Evolutionary conservation across 2,329 filamentous ascomycete genomes (phyloP), one percentile per base, ranked within the genome.

Genomic region (Epichloe typhina): DNA sequence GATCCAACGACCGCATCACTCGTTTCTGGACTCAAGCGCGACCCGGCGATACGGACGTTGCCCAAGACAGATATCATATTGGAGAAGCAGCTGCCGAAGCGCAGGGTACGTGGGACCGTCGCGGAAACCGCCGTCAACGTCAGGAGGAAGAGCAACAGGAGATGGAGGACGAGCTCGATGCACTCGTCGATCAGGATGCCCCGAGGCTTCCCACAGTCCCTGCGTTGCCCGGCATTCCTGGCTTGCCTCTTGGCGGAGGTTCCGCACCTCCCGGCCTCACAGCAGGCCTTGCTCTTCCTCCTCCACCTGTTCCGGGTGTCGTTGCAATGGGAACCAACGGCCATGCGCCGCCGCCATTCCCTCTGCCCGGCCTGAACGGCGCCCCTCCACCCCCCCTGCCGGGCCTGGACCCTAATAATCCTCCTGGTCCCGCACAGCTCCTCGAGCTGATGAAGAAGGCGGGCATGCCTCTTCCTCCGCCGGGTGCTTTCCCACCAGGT

Each of bases 61-160:
- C 88, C 68, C 89, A 90, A 61, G 93, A 98, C 69, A 81, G 89
- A 52, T 96, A 94, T 66, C 93, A 98, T 64, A 93, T 97, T 55
- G 93, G 93, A 46, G 90, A 96, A 67, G 83, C 87, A 7, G 90
- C 89, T 0, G 91, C 91, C 26, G 90, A 96, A 69, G 89, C 88
- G 0, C 86, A 93, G 65, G 93, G 93, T n/a, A 96, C 90, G 1
- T 96, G 86, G 80, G 89, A 90, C 63, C 81, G 87, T 33, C 83
- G 86, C 39, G 84, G 86, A 52, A 82, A 85, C 51, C 81, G 86
- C 35, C 80, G 83, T 46, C 84, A 93, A 66, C 79, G 86, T 58
- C 85, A 89, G 57, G 90, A 95, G 59, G 89, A 96, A 60, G 93
- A 97, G 65, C 89, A 96, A 62, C 87, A 91, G 62, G 90, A 97